Evolutionary conservation across 352 stramenopile genomes (phyloP).

Genomic region (Phytophthora constricta): DNA sequence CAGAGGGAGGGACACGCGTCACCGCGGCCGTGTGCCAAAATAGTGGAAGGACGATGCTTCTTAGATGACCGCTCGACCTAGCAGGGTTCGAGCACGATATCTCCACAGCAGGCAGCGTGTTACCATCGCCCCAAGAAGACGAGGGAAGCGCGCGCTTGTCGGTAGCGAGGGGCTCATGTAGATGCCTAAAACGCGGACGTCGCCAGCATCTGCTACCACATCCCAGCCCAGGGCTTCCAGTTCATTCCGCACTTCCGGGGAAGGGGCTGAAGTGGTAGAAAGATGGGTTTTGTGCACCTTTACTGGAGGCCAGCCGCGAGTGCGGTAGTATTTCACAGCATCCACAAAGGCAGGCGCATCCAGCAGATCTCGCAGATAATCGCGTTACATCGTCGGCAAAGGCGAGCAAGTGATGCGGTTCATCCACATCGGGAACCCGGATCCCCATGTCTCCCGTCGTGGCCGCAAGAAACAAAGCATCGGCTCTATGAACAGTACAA

Average conservation of each 20-base stretch:
- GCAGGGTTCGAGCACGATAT: neutral
- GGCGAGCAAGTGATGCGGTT: constrained; percentile 1
- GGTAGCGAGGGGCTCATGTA: neutral
- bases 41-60: neutral
- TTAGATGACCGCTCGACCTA: neutral
- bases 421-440: neutral
- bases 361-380: neutral
- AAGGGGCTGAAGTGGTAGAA: constrained; percentile 4
- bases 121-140: neutral
- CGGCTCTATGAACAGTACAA: constrained; percentile 19
- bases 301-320: neutral
- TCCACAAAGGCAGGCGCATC: constrained; percentile 4
- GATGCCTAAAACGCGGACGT: neutral
- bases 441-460: neutral
- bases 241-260: neutral
- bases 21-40: constrained; percentile 23
- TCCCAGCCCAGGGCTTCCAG: neutral
- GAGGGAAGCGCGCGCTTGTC: neutral
- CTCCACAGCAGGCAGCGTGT: neutral
- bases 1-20: neutral
- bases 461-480: constrained; percentile 12
- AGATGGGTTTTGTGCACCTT: constrained; percentile 14
- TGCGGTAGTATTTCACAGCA: neutral
- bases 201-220: neutral
- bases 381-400: constrained; percentile 23